Evolutionary conservation across 768 basidiomycete genomes (phyloP).

Genomic region (Baorangia bicolor): DNA sequence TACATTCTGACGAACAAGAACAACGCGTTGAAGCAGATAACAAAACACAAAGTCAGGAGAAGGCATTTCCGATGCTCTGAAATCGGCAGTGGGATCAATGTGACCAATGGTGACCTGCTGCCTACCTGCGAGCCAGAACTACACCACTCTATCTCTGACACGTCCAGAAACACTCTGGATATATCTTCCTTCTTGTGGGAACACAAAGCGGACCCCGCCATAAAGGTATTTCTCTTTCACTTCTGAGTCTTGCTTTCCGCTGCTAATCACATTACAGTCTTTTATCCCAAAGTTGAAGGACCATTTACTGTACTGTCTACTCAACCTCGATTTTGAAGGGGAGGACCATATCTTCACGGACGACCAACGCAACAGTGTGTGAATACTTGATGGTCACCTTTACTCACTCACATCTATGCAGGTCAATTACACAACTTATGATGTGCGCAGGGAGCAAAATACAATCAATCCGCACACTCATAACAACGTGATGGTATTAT

Average conservation of each 20-base stretch:
- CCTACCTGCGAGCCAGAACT: not conserved
- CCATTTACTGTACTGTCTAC: constrained; percentile 15
- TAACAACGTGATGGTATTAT: constrained; percentile 25
- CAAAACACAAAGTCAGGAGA: constrained; percentile 17
- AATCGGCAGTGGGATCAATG: not conserved
- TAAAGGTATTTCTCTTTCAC: constrained; percentile 4
- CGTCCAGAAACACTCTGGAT: not conserved
- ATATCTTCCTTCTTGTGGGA: not conserved
- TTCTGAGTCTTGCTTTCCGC: not conserved
- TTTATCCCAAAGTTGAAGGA: constrained; percentile 14
- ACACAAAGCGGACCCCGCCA: not conserved
- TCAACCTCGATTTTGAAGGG: not conserved
- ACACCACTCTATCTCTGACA: constrained; percentile 5
- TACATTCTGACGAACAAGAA: constrained; percentile 40
- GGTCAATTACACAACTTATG: constrained; percentile 36
- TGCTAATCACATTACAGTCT: not conserved
- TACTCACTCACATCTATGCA: constrained; percentile 21
- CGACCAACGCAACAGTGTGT: constrained; percentile 8
- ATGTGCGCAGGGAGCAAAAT: constrained; percentile 26
- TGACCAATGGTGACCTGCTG: not conserved
- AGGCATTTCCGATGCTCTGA: not conserved
- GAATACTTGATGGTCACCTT: constrained; percentile 15
- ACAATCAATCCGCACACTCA: constrained; percentile 13
- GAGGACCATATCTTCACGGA: constrained; percentile 7
- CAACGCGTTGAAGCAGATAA: constrained; percentile 30